phyloP scores from a whole-genome alignment of 805 yeast genomes.

The Ogataea paradorogensis region DNA sequence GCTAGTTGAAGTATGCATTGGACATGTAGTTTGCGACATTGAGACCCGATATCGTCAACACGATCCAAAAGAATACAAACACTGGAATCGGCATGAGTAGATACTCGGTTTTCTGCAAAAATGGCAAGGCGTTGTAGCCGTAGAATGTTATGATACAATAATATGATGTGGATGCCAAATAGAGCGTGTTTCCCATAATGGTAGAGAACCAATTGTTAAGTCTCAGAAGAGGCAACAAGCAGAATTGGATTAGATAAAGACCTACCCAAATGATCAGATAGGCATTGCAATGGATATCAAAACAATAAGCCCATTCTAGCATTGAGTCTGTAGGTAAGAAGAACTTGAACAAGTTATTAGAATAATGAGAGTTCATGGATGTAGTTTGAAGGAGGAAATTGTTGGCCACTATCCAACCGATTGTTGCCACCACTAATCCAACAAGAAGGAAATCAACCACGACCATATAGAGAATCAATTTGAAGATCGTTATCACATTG shows the following conservation, averaged over 20 bases:
- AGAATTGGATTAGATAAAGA: constrained; percentile 70
- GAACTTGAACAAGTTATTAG: constrained; percentile 29
- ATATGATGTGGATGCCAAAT: constrained; percentile 69
- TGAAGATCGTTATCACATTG: constrained; percentile 54
- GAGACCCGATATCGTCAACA: constrained; percentile 60
- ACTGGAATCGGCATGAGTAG: constrained; percentile 63
- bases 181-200: constrained; percentile 74
- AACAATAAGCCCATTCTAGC: constrained; percentile 92
- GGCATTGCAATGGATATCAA: constrained; percentile 92
- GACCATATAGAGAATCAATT: constrained; percentile 78
- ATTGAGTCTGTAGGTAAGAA: constrained; percentile 35
- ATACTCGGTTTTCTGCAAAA: constrained; percentile 58
- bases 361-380: constrained; percentile 5
- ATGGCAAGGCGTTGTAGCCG: constrained; percentile 81
- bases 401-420: constrained; percentile 71
- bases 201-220: constrained; percentile 64
- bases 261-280: constrained; percentile 76
- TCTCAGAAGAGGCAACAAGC: constrained; percentile 68
- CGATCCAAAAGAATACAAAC: constrained; percentile 54
- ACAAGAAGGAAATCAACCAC: constrained; percentile 72
- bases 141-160: constrained; percentile 80
- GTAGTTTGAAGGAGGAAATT: constrained; percentile 42
- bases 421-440: constrained; percentile 67
- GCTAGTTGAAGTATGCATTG: constrained; percentile 30
- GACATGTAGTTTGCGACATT: constrained; percentile 72